phyloP scores from a whole-genome alignment of 805 yeast genomes.

The Yarrowia sp. region DNA sequence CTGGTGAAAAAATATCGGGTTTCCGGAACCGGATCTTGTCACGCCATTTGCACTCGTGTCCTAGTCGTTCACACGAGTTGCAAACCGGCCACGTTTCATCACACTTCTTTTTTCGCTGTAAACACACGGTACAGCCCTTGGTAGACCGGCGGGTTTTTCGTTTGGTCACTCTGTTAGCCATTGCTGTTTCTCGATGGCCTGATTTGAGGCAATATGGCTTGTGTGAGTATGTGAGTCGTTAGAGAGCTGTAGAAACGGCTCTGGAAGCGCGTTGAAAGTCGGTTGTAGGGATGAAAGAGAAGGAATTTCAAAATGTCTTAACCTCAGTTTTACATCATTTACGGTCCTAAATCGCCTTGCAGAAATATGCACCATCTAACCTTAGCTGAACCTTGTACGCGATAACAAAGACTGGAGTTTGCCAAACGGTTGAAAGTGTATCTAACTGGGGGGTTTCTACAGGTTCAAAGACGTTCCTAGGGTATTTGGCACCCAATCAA shows the following conservation, averaged over 20 bases:
- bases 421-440: too few species aligned
- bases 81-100: constrained; percentile 25
- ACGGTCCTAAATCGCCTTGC: constrained; percentile 1
- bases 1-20: constrained; percentile 10
- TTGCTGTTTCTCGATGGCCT: not conserved
- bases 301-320: not conserved
- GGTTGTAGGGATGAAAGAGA: not conserved
- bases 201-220: not conserved
- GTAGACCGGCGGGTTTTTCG: constrained; percentile 19
- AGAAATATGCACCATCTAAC: not conserved
- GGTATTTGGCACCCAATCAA: too few species aligned
- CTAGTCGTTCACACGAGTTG: constrained; percentile 23
- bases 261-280: not conserved
- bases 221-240: too few species aligned
- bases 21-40: constrained; percentile 25
- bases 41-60: constrained; percentile 24
- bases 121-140: constrained; percentile 22
- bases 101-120: constrained; percentile 19
- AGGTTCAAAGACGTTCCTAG: not conserved
- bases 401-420: not conserved
- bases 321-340: not conserved
- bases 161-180: not conserved
- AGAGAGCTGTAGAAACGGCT: too few species aligned
- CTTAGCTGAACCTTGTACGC: not conserved
- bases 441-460: not conserved